Conservation (phyloP, 208 protist genomes). For the Acanthamoeba castellanii region DNA sequence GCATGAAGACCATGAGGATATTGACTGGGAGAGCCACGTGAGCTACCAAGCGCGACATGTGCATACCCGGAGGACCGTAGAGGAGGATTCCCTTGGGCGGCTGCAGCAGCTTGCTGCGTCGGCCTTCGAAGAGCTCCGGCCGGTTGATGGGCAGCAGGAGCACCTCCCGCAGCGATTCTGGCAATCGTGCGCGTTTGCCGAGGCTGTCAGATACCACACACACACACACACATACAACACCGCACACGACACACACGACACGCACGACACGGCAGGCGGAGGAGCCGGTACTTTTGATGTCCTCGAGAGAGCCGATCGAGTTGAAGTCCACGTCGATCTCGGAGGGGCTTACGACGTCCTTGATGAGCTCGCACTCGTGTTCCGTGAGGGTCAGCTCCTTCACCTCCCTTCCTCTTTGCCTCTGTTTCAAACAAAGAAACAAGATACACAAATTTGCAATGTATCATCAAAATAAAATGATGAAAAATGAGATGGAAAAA, state of each 20-base stretch:
- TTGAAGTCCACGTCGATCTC: conserved; percentile 61
- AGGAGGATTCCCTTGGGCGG: conserved; percentile 69
- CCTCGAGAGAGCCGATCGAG: conserved; percentile 30
- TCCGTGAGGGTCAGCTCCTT: conserved; percentile 27
- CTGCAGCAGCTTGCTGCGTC: conserved; percentile 15
- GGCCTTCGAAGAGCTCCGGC: conserved; percentile 43
- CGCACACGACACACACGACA: not conserved
- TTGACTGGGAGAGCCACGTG: no score
- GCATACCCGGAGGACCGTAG: conserved; percentile 61
- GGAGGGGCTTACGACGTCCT: not conserved
- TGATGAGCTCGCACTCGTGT: conserved; percentile 22
- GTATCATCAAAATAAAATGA: not conserved
- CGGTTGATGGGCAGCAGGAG: conserved; percentile 55
- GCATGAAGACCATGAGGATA: no score
- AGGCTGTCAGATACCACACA: not conserved
- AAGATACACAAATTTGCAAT: no score
- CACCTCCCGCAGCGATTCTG: conserved; percentile 56
- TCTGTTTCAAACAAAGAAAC: not conserved
- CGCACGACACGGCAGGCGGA: not conserved
- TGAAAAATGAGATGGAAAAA: not conserved
- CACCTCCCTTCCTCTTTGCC: not conserved
- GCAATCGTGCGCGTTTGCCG: not conserved
- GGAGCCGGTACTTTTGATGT: conserved; percentile 50
- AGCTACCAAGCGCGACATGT: no score
- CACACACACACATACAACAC: no score